Conservation (phyloP, 2,329 filamentous ascomycete species). For the Colletotrichum zoysiae region DNA sequence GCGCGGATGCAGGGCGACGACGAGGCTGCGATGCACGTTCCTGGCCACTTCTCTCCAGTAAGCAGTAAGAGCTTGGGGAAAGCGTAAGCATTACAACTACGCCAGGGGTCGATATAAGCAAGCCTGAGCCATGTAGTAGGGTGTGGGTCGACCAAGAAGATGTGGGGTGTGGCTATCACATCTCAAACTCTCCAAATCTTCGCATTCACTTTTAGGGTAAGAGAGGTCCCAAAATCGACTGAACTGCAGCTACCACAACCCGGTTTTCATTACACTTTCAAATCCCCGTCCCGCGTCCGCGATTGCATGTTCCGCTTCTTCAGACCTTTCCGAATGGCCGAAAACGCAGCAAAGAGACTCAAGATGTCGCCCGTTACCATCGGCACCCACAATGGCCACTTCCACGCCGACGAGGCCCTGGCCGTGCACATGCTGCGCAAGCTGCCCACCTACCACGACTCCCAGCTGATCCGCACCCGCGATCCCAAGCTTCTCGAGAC, state of each 20-base stretch:
- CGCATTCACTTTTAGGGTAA: slow-evolving; percentile 20
- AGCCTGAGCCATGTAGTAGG: neutral
- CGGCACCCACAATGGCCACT: slow-evolving; percentile 97
- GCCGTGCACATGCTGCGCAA: slow-evolving; percentile 95
- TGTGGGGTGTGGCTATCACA: slow-evolving; percentile 36
- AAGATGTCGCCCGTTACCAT: slow-evolving; percentile 77
- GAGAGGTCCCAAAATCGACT: slow-evolving; percentile 6
- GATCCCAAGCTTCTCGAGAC: slow-evolving; percentile 81
- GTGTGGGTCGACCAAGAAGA: neutral
- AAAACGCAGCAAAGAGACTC: slow-evolving; percentile 82
- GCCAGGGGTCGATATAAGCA: slow-evolving; percentile 8
- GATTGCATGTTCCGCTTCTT: slow-evolving; percentile 58
- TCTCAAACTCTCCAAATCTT: slow-evolving; percentile 38
- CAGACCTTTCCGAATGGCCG: slow-evolving; percentile 66
- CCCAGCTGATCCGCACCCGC: slow-evolving; percentile 85
- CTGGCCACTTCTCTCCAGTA: slow-evolving; percentile 37
- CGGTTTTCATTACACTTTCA: neutral
- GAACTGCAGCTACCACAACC: slow-evolving; percentile 19
- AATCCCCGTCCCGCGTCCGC: neutral
- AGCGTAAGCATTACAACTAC: slow-evolving; percentile 33
- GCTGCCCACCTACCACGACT: slow-evolving; percentile 82
- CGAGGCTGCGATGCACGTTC: slow-evolving; percentile 41
- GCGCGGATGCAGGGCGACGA: slow-evolving; percentile 37
- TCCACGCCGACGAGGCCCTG: slow-evolving; percentile 98
- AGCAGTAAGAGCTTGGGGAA: slow-evolving; percentile 41